A percentile compares a stretch with the other conserved stretches of the same genome.
Conservation (phyloP, 1,284 basidiomycete genomes). For the Mycocalia duriaeana region DNA sequence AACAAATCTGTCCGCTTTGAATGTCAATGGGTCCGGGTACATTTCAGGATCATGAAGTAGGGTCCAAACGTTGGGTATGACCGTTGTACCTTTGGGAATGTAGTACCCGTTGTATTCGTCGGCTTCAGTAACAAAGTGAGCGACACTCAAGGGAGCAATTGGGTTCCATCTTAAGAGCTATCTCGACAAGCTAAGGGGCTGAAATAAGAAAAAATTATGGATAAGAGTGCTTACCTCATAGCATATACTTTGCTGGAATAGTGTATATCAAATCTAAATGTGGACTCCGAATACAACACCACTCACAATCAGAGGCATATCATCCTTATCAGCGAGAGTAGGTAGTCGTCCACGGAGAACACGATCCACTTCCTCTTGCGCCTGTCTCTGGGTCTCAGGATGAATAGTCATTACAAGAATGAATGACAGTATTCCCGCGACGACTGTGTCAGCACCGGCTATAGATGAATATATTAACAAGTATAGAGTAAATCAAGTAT, state of each 20-base stretch:
- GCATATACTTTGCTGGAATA: conserved; percentile 27
- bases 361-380: conserved; percentile 32
- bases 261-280: background rate
- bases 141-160: conserved; percentile 35
- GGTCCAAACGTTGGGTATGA: conserved; percentile 39
- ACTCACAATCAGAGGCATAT: conserved; percentile 32
- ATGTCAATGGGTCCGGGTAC: conserved; percentile 30
- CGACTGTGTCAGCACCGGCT: conserved; percentile 30
- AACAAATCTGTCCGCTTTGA: conserved; percentile 29
- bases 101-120: conserved; percentile 39
- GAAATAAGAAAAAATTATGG: conserved; percentile 2
- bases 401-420: conserved; percentile 32
- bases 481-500: background rate
- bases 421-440: conserved; percentile 30
- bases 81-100: conserved; percentile 38
- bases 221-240: conserved; percentile 21
- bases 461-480: background rate
- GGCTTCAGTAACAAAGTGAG: conserved; percentile 31
- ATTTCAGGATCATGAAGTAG: conserved; percentile 26
- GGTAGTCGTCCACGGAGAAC: conserved; percentile 30
- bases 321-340: conserved; percentile 27
- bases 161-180: conserved; percentile 40
- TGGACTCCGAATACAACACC: background rate
- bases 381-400: conserved; percentile 31
- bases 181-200: conserved; percentile 7